Evolutionary conservation across 768 basidiomycete genomes (phyloP).

Genomic region (Russula abietina): DNA sequence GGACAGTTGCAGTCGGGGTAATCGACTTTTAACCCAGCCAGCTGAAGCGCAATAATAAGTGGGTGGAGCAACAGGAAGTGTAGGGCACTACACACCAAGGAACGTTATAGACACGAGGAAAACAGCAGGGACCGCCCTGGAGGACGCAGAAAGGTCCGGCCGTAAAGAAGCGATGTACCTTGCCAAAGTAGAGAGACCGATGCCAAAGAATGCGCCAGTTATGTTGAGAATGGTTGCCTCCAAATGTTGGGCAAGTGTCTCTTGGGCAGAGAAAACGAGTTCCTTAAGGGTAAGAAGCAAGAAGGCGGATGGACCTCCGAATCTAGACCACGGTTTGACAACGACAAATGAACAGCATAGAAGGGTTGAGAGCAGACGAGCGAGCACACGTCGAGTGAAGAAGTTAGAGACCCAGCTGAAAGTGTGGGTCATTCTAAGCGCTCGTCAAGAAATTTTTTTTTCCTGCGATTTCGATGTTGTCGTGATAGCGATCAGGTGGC

Average conservation of each 20-base stretch:
- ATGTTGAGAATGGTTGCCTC: constrained; percentile 42
- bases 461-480: not conserved
- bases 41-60: constrained; percentile 27
- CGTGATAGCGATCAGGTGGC: constrained; percentile 9
- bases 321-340: constrained; percentile 36
- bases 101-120: constrained; percentile 39
- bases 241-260: constrained; percentile 43
- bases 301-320: constrained; percentile 38
- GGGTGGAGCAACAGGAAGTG: not conserved
- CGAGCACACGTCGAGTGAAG: constrained; percentile 33
- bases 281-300: constrained; percentile 39
- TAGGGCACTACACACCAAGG: constrained; percentile 29
- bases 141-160: constrained; percentile 26
- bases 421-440: not conserved
- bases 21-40: constrained; percentile 39
- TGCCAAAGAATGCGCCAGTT: constrained; percentile 37
- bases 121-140: constrained; percentile 37
- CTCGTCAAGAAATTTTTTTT: not conserved
- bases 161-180: constrained; percentile 32
- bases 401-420: constrained; percentile 15
- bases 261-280: constrained; percentile 43
- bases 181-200: constrained; percentile 35
- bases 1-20: constrained; percentile 41
- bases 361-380: constrained; percentile 41
- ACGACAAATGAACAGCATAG: constrained; percentile 38